Evolutionary conservation across 1,284 basidiomycete genomes (phyloP), one percentile per base, ranked within the genome.

Genomic region (Tilletia caries): DNA sequence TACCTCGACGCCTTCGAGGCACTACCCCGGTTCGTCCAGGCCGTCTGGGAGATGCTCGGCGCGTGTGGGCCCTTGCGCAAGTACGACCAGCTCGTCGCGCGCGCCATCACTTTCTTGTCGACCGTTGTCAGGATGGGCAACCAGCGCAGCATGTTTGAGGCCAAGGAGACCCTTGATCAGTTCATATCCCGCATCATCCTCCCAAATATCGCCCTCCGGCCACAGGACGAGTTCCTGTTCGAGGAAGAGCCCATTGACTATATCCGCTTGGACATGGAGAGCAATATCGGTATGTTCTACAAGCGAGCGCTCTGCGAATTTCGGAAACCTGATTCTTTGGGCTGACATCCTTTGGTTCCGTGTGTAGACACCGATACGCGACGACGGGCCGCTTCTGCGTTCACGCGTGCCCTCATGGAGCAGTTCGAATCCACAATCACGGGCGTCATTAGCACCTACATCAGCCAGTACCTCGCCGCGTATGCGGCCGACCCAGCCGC

Each of bases 171-270:
- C 1, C 90, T 98, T 74, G 89, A 89, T 18, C 89, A 89, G 20
- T 89, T 98, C 71, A 89, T 92, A 46, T 90, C 93, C 80, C 91
- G 93, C 68, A 94, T 98, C 73, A 91, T 98, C 33, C 87, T 98
- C 34, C 95, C 95, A 33, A 98, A 97, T 80, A 92, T 98, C 75
- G 86, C 88, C 20, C 86, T 98, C 43, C 87, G 95, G 85, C 90
- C 92, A 67, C 91, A 93, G 74, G 95, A 98, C 73, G 88, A 95
- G 71, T 95, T 98, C 80, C 91, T 95, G 84, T 98, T 98, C 80
- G 93, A 98, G 84, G 95, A 98, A 73, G 94, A 97, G 76, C 95
- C 95, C 0, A 88, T 95, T 64, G 95, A 98, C 82, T 98, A 92
- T 83, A 92, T 98, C 75, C 89, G 94, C 23, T 87, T 92, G 34